phyloP scores from a whole-genome alignment of 768 basidiomycete genomes.

The Mycena venus region DNA sequence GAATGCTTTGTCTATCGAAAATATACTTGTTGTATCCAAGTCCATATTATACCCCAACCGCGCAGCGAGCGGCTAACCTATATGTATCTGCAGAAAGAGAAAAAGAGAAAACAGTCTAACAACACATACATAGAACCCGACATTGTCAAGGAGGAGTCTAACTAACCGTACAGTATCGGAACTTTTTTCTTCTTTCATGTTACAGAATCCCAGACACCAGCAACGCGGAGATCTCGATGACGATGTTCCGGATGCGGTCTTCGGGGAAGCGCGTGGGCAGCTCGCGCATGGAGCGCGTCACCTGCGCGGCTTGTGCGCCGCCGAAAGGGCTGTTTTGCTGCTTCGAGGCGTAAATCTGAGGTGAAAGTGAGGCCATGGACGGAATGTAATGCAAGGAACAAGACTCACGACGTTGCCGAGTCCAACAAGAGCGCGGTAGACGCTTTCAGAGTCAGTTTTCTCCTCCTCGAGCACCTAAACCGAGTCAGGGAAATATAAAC shows the following conservation, averaged over 20 bases:
- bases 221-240: constrained; percentile 61
- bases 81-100: not conserved
- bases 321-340: constrained; percentile 50
- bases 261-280: constrained; percentile 68
- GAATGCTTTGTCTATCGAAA: too few species aligned
- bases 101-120: not conserved
- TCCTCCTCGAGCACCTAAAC: constrained; percentile 63
- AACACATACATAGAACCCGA: not conserved
- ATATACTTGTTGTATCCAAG: not conserved
- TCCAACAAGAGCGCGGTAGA: constrained; percentile 78
- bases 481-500: not conserved
- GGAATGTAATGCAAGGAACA: not conserved
- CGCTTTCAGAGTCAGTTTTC: constrained; percentile 73
- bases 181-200: not conserved
- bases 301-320: constrained; percentile 53
- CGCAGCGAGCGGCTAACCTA: not conserved
- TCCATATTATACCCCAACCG: not conserved
- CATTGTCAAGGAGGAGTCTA: not conserved
- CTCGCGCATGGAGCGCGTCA: constrained; percentile 54
- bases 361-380: constrained; percentile 14
- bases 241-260: constrained; percentile 66
- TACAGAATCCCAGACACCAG: constrained; percentile 44
- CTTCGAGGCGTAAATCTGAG: constrained; percentile 65
- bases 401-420: constrained; percentile 78
- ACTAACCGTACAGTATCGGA: not conserved